These are phyloP conservation scores for Rhododendron henanense DNA, from an alignment of 148 eudicot species.

Conservation along the genomic window DNA sequence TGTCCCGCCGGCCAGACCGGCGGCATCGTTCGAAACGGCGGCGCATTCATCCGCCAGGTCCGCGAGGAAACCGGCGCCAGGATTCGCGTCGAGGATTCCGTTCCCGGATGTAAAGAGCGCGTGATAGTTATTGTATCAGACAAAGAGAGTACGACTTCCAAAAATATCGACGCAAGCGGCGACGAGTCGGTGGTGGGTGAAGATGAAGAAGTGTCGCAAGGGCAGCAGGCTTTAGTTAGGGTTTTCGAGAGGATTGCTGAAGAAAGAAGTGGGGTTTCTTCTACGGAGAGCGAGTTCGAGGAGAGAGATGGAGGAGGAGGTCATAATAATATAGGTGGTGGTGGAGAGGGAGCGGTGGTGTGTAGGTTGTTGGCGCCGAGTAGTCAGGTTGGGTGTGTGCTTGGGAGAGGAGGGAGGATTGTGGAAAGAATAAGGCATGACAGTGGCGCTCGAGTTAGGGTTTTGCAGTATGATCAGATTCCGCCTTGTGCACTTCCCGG, in stretches of 20 bases:
- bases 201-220: conserved; percentile 16
- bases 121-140: conserved; percentile 29
- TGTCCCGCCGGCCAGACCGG: conserved; percentile 43
- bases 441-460: conserved; percentile 44
- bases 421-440: conserved; percentile 43
- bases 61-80: conserved; percentile 50
- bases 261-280: conserved; percentile 25
- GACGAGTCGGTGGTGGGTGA: conserved; percentile 1
- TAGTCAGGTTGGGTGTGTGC: conserved; percentile 35
- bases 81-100: conserved; percentile 42
- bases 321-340: not conserved
- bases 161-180: not conserved
- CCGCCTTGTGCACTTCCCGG: conserved; percentile 44
- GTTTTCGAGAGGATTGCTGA: conserved; percentile 46
- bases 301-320: not conserved
- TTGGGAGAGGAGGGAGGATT: conserved; percentile 42
- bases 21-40: conserved; percentile 49
- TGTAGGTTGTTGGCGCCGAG: conserved; percentile 41
- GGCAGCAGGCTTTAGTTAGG: conserved; percentile 40
- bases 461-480: conserved; percentile 31
- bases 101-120: conserved; percentile 42
- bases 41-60: conserved; percentile 41
- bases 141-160: not conserved
- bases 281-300: conserved; percentile 3
- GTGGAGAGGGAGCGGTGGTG: conserved; percentile 21